Evolutionary conservation across 768 basidiomycete genomes (phyloP).

Genomic region (Collybia sordida): DNA sequence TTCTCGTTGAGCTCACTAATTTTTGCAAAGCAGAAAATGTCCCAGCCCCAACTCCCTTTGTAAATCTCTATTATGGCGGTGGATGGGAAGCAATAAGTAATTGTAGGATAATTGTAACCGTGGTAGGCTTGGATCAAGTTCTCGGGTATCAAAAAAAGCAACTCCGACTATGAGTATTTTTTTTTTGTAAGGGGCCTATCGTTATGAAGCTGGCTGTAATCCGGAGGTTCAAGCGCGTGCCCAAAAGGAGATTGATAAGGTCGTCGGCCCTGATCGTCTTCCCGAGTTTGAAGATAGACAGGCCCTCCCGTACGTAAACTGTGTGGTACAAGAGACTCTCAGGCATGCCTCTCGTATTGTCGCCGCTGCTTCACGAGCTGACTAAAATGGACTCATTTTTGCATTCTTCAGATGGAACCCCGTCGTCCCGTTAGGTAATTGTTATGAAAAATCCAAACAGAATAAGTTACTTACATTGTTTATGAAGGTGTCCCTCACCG

Average conservation of each 20-base stretch:
- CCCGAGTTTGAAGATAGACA: constrained; percentile 27
- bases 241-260: constrained; percentile 30
- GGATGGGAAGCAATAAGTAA: too few species aligned
- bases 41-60: too few species aligned
- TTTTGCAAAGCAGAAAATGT: too few species aligned
- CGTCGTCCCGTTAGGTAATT: constrained; percentile 14
- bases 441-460: constrained; percentile 6
- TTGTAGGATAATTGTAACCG: too few species aligned
- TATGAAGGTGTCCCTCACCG: constrained; percentile 17
- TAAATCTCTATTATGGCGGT: too few species aligned
- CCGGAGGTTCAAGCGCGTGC: constrained; percentile 27
- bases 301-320: constrained; percentile 27
- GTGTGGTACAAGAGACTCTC: constrained; percentile 27
- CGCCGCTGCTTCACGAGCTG: too few species aligned
- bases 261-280: constrained; percentile 26
- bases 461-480: constrained; percentile 3
- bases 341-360: constrained; percentile 18
- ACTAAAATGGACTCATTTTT: constrained; percentile 5
- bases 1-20: too few species aligned
- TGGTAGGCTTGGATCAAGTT: too few species aligned
- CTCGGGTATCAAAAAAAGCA: too few species aligned
- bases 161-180: too few species aligned
- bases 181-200: too few species aligned
- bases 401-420: constrained; percentile 17
- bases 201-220: too few species aligned